Evolutionary conservation across 371 early-diverging fungal genomes (phyloP), one percentile per base, ranked within the genome.

Genomic region (Funneliformis caledonium): DNA sequence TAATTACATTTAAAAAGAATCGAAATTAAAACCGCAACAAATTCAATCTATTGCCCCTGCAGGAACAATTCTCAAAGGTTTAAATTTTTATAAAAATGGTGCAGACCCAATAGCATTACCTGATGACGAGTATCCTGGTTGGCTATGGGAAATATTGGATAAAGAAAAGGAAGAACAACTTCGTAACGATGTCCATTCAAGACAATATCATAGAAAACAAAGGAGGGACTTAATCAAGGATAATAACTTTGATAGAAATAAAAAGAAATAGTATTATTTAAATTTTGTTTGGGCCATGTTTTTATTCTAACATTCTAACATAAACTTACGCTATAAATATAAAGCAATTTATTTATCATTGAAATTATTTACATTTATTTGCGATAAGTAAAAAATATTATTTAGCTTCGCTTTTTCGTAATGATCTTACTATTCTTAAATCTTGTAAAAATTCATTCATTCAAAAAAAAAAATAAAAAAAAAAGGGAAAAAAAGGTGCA

Each of bases 121-220:
- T 19, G 97, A 97, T 80, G 86, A 87, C 1, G 94, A 94, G 84
- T 97, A 97, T 83, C 97, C 97, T 31, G 92, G 89, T 5, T 97
- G 97, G 97, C 90, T 97, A 26, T 97, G 97, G 97, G 91, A 91
- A 42, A 86, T 97, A 76, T 86, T 94, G 72, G 94, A 96, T 43
- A 81, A 85, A 76, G 91, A 90, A 78, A 89, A 85, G 81, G 85
- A 82, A 77, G 87, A 84, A 80, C 87, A 83, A 82, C 89, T 84
- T 78, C 84, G 83, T 4, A 87, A 83, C 67, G 83, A 90, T 83
- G 88, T 88, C 45, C 31, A 61, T 65, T 76, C 76, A 43, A 76
- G 70, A 52, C 33, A 16, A 9, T 73, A 64, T 45, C 79, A 72
- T 52, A 61, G 80, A 26, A 61, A 68, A 45, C 37, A 72, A 31